Evolutionary conservation across 441 rosid species (phyloP).

Genomic region (Breynia disticha): DNA sequence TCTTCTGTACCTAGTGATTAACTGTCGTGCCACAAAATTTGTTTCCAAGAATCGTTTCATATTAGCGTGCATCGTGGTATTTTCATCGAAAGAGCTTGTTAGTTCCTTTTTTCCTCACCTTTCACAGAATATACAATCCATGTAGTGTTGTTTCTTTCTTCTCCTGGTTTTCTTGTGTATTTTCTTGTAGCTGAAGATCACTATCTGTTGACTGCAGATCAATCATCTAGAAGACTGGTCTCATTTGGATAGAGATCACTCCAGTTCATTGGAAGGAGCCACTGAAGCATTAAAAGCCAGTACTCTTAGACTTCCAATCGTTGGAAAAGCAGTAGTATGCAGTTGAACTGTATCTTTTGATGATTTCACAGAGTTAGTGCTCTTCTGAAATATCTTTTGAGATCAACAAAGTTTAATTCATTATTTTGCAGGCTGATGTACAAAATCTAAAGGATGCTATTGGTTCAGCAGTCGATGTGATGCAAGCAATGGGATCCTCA

Average conservation of each 20-base stretch:
- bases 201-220: conserved; percentile 37
- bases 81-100: no score
- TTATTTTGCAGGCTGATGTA: conserved; percentile 49
- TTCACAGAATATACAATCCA: neutral
- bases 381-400: conserved; percentile 3
- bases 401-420: conserved; percentile 10
- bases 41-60: no score
- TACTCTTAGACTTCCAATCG: conserved; percentile 85
- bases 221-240: conserved; percentile 55
- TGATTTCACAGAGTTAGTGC: neutral
- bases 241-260: conserved; percentile 49
- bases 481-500: conserved; percentile 81
- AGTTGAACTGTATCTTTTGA: conserved; percentile 5
- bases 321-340: conserved; percentile 61
- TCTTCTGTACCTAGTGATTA: no score
- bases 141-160: neutral
- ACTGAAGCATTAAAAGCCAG: conserved; percentile 72
- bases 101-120: no score
- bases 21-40: no score
- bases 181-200: conserved; percentile 1
- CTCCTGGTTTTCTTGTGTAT: neutral
- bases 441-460: conserved; percentile 66
- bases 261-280: conserved; percentile 62
- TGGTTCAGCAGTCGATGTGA: conserved; percentile 66
- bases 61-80: no score